Evolutionary conservation across 331 rosid genomes (phyloP).

Genomic region (Erythrophleum ivorense): DNA sequence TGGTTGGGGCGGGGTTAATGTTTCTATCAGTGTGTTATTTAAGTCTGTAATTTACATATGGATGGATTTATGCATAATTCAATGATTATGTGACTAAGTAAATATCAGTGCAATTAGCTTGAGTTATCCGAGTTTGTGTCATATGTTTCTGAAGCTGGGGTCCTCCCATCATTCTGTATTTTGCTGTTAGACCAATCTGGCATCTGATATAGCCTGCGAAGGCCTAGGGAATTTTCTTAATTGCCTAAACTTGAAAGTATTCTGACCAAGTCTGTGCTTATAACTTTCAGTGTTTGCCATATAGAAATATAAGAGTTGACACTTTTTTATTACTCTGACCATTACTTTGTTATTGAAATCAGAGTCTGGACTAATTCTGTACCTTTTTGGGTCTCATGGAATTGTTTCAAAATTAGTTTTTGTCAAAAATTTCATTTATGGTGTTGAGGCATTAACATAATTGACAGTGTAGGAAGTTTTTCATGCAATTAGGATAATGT

Average conservation of each 20-base stretch:
- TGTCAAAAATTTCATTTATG: constrained; percentile 15
- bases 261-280: not conserved
- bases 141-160: constrained; percentile 32
- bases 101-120: constrained; percentile 25
- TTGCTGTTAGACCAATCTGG: constrained; percentile 12
- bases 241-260: constrained; percentile 34
- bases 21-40: constrained; percentile 29
- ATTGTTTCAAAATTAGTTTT: constrained; percentile 16
- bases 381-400: constrained; percentile 22
- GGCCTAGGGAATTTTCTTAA: constrained; percentile 13
- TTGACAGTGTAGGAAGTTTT: constrained; percentile 10
- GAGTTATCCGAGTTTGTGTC: constrained; percentile 12
- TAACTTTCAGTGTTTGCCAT: constrained; percentile 26
- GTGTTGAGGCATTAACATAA: constrained; percentile 28
- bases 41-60: constrained; percentile 17
- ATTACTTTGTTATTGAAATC: constrained; percentile 7
- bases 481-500: not conserved
- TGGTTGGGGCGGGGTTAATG: not conserved
- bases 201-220: constrained; percentile 24
- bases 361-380: not conserved
- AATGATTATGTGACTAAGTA: constrained; percentile 29
- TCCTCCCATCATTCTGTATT: constrained; percentile 25
- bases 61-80: constrained; percentile 19
- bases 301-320: constrained; percentile 2
- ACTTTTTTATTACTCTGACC: constrained; percentile 22